Conservation (phyloP, 169 alveolate genomes). For the Eimeria acervulina region DNA sequence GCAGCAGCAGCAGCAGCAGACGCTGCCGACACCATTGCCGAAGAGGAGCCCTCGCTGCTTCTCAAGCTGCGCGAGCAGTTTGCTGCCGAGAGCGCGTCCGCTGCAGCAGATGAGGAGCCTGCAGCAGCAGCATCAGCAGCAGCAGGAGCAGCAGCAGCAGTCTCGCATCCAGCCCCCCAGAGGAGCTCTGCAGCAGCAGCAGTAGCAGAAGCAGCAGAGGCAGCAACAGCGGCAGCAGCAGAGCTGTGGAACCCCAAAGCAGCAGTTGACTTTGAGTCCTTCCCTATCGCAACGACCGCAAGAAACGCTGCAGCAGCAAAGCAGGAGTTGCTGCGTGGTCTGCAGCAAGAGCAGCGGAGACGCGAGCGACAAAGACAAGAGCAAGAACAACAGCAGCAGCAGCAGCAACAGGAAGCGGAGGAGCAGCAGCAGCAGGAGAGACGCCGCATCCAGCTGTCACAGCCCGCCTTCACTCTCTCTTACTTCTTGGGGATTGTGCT, state of each 20-base stretch:
- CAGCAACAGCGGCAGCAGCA: neutral
- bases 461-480: conserved; percentile 51
- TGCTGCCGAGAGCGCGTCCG: neutral
- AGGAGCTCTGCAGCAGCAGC: neutral
- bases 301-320: conserved; percentile 30
- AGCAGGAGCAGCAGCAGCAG: neutral
- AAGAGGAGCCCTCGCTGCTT: conserved; percentile 39
- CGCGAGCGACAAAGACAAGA: neutral
- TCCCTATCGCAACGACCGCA: neutral
- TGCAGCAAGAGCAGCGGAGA: conserved; percentile 4
- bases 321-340: conserved; percentile 6
- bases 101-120: neutral
- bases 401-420: neutral
- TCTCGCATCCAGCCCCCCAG: neutral
- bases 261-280: neutral
- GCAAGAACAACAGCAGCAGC: conserved; percentile 44
- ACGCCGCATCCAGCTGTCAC: conserved; percentile 51
- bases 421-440: conserved; percentile 12
- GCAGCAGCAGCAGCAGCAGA: neutral
- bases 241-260: neutral
- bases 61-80: conserved; percentile 60
- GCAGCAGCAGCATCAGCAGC: conserved; percentile 54
- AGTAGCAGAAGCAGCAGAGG: neutral
- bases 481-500: conserved; percentile 51
- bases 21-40: neutral